A percentile compares a stretch with the other conserved stretches of the same genome.
Evolutionary conservation across 1,284 basidiomycete species (phyloP).

Genomic region (Cryptococcus maquisensis): DNA sequence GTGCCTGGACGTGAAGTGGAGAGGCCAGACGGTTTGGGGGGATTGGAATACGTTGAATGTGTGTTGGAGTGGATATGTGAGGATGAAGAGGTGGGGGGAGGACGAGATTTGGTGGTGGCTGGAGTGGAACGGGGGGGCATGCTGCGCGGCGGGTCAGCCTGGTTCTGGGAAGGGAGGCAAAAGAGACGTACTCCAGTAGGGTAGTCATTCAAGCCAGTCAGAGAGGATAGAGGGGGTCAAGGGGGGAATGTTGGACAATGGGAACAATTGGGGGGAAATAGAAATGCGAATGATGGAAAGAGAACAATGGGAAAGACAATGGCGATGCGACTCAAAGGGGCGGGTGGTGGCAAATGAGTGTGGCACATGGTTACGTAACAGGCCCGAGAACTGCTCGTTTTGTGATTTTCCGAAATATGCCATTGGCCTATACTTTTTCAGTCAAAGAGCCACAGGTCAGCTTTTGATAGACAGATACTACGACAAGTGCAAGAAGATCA

Average conservation of each 20-base stretch:
- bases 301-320: not conserved
- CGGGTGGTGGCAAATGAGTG: not conserved
- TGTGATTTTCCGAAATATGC: not conserved
- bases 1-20: not conserved
- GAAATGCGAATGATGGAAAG: not conserved
- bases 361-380: not conserved
- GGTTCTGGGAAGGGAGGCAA: not conserved
- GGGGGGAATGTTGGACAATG: not conserved
- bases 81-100: not conserved
- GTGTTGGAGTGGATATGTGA: not conserved
- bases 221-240: not conserved
- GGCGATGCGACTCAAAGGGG: not conserved
- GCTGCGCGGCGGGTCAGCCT: not conserved
- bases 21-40: not conserved
- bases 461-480: no score
- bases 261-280: not conserved
- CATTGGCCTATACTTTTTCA: no score
- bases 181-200: not conserved
- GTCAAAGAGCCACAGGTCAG: no score
- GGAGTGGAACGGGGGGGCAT: slow-evolving; percentile 7
- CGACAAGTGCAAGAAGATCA: no score
- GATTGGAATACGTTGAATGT: not conserved
- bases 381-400: not conserved
- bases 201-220: not conserved
- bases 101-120: not conserved